phyloP scores from a whole-genome alignment of 108 stramenopile species.

The Cyclostephanos tholiformis region DNA sequence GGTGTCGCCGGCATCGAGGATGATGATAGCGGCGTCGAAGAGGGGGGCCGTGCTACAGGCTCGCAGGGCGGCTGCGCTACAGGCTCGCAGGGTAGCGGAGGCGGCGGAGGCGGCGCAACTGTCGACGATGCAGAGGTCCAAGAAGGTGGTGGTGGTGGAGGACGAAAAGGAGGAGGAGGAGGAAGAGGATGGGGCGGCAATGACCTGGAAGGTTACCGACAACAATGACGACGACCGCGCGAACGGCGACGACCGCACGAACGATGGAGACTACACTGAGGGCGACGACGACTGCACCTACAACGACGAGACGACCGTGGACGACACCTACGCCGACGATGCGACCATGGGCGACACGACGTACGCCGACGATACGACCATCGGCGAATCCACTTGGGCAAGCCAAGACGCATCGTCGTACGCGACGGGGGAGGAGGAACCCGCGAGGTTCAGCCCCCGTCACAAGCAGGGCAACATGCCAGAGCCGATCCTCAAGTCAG shows the following conservation, averaged over 20 bases:
- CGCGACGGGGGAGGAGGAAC: constrained; percentile 28
- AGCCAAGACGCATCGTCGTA: constrained; percentile 25
- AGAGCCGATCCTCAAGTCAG: constrained; percentile 29
- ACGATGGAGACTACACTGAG: constrained; percentile 4
- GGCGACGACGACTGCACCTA: constrained; percentile 26
- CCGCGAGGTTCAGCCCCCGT: constrained; percentile 19
- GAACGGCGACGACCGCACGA: constrained; percentile 6
- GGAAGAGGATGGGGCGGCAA: not conserved
- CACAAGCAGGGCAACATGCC: constrained; percentile 41
- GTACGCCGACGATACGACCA: constrained; percentile 23
- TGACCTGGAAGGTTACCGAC: not conserved
- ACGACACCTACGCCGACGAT: constrained; percentile 18
- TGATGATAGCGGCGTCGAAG: not conserved
- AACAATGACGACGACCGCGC: not conserved
- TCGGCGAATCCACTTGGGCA: constrained; percentile 20
- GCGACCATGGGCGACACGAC: constrained; percentile 29
- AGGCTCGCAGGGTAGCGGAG: not conserved
- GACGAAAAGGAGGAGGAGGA: not conserved
- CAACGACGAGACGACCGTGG: constrained; percentile 17
- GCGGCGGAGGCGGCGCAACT: too few species aligned
- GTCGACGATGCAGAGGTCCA: too few species aligned
- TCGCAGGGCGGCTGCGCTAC: not conserved
- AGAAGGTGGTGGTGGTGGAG: not conserved
- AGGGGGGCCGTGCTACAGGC: too few species aligned
- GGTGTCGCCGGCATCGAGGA: not conserved